These are phyloP conservation scores for Lactifluus echinatus DNA, from an alignment of 768 basidiomycete genomes.

Conservation along the genomic window DNA sequence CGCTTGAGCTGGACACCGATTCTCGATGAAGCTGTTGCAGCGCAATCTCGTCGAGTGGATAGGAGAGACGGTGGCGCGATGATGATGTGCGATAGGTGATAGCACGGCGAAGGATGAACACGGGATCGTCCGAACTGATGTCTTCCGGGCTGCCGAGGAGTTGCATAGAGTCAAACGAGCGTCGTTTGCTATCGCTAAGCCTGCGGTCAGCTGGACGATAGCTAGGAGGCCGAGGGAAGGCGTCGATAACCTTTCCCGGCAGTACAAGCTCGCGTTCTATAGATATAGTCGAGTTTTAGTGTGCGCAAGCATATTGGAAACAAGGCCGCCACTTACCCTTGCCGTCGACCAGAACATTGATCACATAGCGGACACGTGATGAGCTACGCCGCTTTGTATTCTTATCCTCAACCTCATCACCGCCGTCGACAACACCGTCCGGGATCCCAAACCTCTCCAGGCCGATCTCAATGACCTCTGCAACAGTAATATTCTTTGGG, in stretches of 20 bases:
- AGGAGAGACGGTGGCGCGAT: slow-evolving; percentile 61
- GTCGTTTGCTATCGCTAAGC: slow-evolving; percentile 59
- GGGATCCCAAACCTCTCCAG: slow-evolving; percentile 90
- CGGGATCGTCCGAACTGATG: slow-evolving; percentile 72
- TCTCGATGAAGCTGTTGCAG: slow-evolving; percentile 65
- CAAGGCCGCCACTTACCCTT: slow-evolving; percentile 44
- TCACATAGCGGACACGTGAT: slow-evolving; percentile 72
- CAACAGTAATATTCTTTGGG: slow-evolving; percentile 91
- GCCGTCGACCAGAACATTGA: slow-evolving; percentile 49
- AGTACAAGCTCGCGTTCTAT: slow-evolving; percentile 73
- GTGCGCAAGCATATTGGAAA: background rate
- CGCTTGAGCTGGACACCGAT: slow-evolving; percentile 49
- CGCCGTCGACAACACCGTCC: slow-evolving; percentile 97
- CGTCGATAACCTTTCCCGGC: slow-evolving; percentile 78
- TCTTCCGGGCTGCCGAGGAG: slow-evolving; percentile 67
- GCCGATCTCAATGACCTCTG: slow-evolving; percentile 90
- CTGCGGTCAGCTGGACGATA: slow-evolving; percentile 57
- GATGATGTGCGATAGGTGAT: slow-evolving; percentile 62
- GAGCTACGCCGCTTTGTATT: slow-evolving; percentile 70
- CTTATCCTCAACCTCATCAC: slow-evolving; percentile 96
- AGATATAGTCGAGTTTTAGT: slow-evolving; percentile 7
- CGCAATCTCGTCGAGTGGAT: slow-evolving; percentile 78
- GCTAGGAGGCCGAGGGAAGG: slow-evolving; percentile 65
- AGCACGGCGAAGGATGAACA: slow-evolving; percentile 84
- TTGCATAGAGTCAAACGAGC: slow-evolving; percentile 75